Evolutionary conservation across 768 basidiomycete species (phyloP).

Genomic region (Guyanaporus albipodus): DNA sequence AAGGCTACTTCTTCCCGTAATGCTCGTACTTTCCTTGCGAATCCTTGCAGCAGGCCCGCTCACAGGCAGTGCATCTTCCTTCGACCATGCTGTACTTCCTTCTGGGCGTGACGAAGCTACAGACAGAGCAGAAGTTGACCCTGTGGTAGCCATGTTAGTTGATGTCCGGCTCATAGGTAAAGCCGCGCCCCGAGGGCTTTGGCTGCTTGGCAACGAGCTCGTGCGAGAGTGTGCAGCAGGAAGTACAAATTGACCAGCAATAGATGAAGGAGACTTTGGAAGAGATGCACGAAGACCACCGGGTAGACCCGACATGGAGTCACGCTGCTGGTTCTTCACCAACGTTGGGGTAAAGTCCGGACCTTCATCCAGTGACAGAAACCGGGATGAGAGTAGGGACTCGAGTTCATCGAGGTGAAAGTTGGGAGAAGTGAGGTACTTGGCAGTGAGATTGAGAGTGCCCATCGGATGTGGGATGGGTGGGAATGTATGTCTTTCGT

Average conservation of each 20-base stretch:
- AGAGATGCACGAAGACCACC: slow-evolving; percentile 41
- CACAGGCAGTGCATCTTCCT: slow-evolving; percentile 33
- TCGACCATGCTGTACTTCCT: slow-evolving; percentile 33
- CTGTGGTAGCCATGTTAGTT: slow-evolving; percentile 29
- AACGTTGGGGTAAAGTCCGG: slow-evolving; percentile 70
- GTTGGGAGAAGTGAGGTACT: slow-evolving; percentile 62
- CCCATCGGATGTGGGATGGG: slow-evolving; percentile 67
- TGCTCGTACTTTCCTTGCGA: slow-evolving; percentile 49
- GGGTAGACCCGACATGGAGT: slow-evolving; percentile 45
- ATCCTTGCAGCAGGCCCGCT: slow-evolving; percentile 42
- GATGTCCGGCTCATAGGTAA: slow-evolving; percentile 35
- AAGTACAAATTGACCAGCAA: slow-evolving; percentile 45
- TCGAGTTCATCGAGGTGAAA: slow-evolving; percentile 78
- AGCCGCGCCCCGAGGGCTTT: slow-evolving; percentile 34
- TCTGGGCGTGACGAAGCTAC: slow-evolving; percentile 40
- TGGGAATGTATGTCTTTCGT: slow-evolving; percentile 57
- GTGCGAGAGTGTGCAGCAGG: slow-evolving; percentile 35
- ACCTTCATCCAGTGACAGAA: slow-evolving; percentile 65
- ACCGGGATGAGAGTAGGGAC: slow-evolving; percentile 67
- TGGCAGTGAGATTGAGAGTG: slow-evolving; percentile 54
- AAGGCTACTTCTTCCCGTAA: slow-evolving; percentile 32
- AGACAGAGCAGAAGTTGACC: slow-evolving; percentile 38
- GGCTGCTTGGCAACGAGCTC: slow-evolving; percentile 36
- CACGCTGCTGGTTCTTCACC: slow-evolving; percentile 57
- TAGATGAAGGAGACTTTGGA: slow-evolving; percentile 42